Base-by-base conservation (phyloP, 2,329 filamentous ascomycete genomes). In the Phyllosticta citriasiana region DNA sequence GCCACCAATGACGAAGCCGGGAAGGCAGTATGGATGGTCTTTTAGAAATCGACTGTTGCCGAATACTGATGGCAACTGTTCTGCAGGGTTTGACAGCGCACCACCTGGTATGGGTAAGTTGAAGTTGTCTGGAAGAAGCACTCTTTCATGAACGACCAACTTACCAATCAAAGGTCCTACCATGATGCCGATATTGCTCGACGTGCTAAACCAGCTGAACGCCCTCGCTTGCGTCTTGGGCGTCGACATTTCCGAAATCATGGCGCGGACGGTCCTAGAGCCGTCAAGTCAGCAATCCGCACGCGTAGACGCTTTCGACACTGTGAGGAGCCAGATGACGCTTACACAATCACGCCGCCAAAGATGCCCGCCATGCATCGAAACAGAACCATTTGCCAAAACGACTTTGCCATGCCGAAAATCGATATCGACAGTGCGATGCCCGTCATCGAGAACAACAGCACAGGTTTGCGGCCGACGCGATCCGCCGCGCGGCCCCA, bases 131-230 rank as follows among this genome's bases (percentile, higher is more conserved):
- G 14, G 35, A 12, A 40, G 35, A 8, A 16, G 16, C 3, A 16
- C 0, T 22, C 19, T 22, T 22, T 22, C 73, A 66, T 0, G 84
- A 81, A 67, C 87, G 91, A 70, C 88, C 10, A 6, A 62, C 64
- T 54, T 63, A 76, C 76, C 78, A 22, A 91, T 68, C 8, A 89
- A 67, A 2, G 88, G 88, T 0, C 89, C 89, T 1, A 90, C 30
- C 62, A 90, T 84, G 53, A 93, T 84, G 3, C 89, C 89, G 8
- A 92, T 24, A 65, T 93, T 93, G 4, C 84, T 84, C 0, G 82
- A 78, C 68, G 93, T 89, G 9, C 88, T 87, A 69, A 92, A 92
- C 78, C 84, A 88, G 68, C 86, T 86, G 68, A 92, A 94, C 0
- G 86, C 84, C 27, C 80, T 76, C 0, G 89, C 88, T 72, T 92